These are phyloP conservation scores for Glycine soja DNA, from an alignment of 306 rosid species.

Conservation along the genomic window DNA sequence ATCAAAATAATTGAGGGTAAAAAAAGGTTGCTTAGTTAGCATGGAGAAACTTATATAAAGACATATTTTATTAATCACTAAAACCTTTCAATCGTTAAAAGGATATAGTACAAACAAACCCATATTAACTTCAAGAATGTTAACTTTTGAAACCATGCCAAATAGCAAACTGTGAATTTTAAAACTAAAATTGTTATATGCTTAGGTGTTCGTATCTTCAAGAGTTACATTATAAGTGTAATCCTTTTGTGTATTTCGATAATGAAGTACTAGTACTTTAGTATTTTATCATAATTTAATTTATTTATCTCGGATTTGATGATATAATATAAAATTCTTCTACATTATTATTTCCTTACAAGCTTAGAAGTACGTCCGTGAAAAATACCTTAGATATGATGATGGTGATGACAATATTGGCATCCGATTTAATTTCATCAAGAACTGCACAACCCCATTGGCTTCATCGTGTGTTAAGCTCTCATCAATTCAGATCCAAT, in stretches of 20 bases:
- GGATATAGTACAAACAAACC: not conserved
- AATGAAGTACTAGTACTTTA: not conserved
- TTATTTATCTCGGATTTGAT: not conserved
- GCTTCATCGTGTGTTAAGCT: not conserved
- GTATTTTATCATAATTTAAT: too few relatives aligned
- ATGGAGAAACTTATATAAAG: not conserved
- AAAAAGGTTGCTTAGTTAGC: not conserved
- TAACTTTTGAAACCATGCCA: not conserved
- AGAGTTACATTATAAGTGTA: not conserved
- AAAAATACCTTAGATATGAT: not conserved
- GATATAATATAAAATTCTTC: not conserved
- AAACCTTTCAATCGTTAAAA: not conserved
- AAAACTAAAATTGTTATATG: not conserved
- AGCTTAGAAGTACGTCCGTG: not conserved
- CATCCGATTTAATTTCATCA: not conserved
- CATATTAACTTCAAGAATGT: not conserved
- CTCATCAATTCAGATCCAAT: not conserved
- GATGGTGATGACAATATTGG: not conserved
- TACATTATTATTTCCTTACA: not conserved
- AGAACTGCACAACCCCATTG: not conserved
- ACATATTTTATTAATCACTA: not conserved
- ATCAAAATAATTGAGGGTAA: conserved; percentile 2
- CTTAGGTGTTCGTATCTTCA: not conserved
- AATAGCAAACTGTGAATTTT: not conserved
- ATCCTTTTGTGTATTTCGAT: not conserved